These are phyloP conservation scores for Trichoderma sp. DNA, from an alignment of 2,329 filamentous ascomycete genomes.

Conservation along the genomic window DNA sequence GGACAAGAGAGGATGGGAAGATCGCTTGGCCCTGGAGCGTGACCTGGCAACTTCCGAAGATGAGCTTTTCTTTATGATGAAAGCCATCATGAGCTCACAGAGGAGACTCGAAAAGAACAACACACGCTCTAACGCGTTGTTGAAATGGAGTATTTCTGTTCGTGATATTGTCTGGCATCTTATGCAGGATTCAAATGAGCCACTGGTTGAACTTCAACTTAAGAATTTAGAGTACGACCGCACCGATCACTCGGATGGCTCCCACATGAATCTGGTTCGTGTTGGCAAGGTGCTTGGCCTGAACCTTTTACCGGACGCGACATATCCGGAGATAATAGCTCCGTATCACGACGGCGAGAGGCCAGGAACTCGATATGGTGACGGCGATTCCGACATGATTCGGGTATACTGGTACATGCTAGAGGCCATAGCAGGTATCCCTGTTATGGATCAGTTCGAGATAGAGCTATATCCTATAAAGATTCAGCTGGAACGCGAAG, in stretches of 20 bases:
- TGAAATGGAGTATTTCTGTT: slow-evolving; percentile 92
- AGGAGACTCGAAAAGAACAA: slow-evolving; percentile 70
- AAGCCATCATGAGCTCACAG: slow-evolving; percentile 96
- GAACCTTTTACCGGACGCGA: slow-evolving; percentile 83
- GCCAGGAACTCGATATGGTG: slow-evolving; percentile 37
- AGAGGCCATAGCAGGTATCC: slow-evolving; percentile 95
- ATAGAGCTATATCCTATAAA: slow-evolving; percentile 90
- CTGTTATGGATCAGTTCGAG: slow-evolving; percentile 95
- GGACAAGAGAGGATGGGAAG: slow-evolving; percentile 87
- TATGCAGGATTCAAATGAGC: slow-evolving; percentile 79
- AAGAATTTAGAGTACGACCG: slow-evolving; percentile 89
- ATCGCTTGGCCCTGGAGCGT: slow-evolving; percentile 81
- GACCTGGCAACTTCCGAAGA: slow-evolving; percentile 89
- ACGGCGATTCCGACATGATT: slow-evolving; percentile 69
- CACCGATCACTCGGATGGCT: slow-evolving; percentile 95
- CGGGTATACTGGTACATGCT: slow-evolving; percentile 97
- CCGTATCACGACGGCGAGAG: slow-evolving; percentile 74
- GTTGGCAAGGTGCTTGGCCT: slow-evolving; percentile 84
- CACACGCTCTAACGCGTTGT: slow-evolving; percentile 70
- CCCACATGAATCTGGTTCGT: slow-evolving; percentile 87
- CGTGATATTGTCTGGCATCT: slow-evolving; percentile 97
- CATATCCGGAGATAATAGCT: slow-evolving; percentile 94
- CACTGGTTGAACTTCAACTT: slow-evolving; percentile 88
- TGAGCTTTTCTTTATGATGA: slow-evolving; percentile 99
- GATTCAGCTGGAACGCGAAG: slow-evolving; percentile 87